Percentiles rank a stretch among this genome's conserved stretches.
Evolutionary conservation across 2,329 filamentous ascomycete genomes (phyloP).

Genomic region (Rosellinia necatrix): DNA sequence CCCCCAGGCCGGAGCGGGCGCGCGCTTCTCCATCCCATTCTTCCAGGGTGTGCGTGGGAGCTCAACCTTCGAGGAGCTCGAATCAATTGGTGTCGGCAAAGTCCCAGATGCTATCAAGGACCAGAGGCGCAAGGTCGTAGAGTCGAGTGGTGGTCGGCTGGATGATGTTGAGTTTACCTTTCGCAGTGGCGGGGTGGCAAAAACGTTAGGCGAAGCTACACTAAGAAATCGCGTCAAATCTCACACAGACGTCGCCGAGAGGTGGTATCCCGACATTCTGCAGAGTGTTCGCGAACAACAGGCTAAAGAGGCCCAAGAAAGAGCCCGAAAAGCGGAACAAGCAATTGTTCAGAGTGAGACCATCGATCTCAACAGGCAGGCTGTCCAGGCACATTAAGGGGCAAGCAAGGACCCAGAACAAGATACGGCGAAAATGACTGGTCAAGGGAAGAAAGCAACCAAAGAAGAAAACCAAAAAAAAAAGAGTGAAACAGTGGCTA

Average conservation of each 20-base stretch:
- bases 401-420: not conserved
- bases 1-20: slow-evolving; percentile 69
- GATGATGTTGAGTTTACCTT: slow-evolving; percentile 91
- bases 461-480: not conserved
- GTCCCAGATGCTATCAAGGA: slow-evolving; percentile 67
- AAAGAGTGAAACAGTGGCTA: not conserved
- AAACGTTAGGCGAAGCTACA: slow-evolving; percentile 79
- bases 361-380: slow-evolving; percentile 32
- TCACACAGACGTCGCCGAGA: slow-evolving; percentile 83
- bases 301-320: slow-evolving; percentile 46
- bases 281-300: slow-evolving; percentile 63
- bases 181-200: slow-evolving; percentile 67
- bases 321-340: slow-evolving; percentile 27
- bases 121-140: slow-evolving; percentile 64
- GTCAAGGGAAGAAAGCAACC: not conserved
- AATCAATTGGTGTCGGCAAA: slow-evolving; percentile 57
- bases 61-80: slow-evolving; percentile 78
- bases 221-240: slow-evolving; percentile 84
- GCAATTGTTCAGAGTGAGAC: slow-evolving; percentile 18
- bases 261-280: slow-evolving; percentile 73
- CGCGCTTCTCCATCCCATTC: slow-evolving; percentile 82
- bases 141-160: slow-evolving; percentile 56
- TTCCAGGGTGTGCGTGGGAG: slow-evolving; percentile 86
- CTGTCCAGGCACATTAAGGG: slow-evolving; percentile 47
- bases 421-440: slow-evolving; percentile 1